Evolutionary conservation across 2,329 filamentous ascomycete genomes (phyloP).

Genomic region (Fusarium nematophilum): DNA sequence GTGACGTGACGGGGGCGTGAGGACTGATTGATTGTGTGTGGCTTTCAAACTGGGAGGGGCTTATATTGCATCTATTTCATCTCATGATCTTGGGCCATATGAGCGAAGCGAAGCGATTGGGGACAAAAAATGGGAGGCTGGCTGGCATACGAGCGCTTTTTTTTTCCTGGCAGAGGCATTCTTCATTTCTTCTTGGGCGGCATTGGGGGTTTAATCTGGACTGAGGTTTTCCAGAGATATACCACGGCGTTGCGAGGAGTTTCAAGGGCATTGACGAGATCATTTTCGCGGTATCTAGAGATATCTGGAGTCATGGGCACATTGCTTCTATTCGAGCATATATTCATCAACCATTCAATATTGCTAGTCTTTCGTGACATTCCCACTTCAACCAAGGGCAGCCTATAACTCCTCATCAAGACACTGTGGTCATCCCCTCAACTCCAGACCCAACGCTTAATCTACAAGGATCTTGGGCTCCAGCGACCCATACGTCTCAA

Average conservation of each 20-base stretch:
- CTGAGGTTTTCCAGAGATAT: conserved; percentile 28
- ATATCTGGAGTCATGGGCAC: conserved; percentile 20
- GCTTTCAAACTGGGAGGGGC: conserved; percentile 18
- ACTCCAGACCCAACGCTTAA: conserved; percentile 52
- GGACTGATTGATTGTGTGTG: neutral
- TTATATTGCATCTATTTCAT: conserved; percentile 12
- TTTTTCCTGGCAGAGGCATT: neutral
- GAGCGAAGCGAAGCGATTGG: conserved; percentile 14
- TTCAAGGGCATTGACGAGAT: conserved; percentile 4
- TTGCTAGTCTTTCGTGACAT: conserved; percentile 1
- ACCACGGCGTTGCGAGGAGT: conserved; percentile 27
- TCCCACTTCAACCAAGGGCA: neutral
- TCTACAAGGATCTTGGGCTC: conserved; percentile 88
- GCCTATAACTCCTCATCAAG: conserved; percentile 1
- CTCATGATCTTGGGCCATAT: conserved; percentile 13
- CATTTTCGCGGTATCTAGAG: conserved; percentile 33
- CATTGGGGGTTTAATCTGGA: conserved; percentile 26
- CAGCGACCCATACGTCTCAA: conserved; percentile 83
- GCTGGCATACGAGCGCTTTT: conserved; percentile 12
- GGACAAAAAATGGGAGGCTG: neutral
- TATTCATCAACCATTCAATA: conserved; percentile 4
- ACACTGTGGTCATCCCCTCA: conserved; percentile 2
- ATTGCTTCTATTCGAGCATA: conserved; percentile 6
- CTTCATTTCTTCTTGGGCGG: conserved; percentile 14
- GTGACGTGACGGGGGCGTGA: conserved; percentile 4